Percentiles rank a stretch among this genome's conserved stretches.
Conservation (phyloP, 163 green algal genomes). For the Trebouxia gelatinosa region DNA sequence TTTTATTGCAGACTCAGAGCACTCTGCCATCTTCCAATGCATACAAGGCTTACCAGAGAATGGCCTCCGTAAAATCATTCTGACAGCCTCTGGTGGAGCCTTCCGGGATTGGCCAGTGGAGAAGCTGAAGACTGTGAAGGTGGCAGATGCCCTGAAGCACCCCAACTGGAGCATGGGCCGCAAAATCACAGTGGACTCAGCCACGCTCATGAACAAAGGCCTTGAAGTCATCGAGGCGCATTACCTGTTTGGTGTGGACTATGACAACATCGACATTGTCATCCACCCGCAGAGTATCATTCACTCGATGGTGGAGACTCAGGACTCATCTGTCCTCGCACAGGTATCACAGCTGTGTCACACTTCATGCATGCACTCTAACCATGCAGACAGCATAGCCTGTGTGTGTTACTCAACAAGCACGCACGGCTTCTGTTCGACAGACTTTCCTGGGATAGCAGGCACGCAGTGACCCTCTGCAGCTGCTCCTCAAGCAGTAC, state of each 20-base stretch:
- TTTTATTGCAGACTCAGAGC: slow-evolving; percentile 29
- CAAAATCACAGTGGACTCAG: slow-evolving; percentile 98
- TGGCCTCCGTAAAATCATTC: slow-evolving; percentile 94
- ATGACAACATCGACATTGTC: slow-evolving; percentile 99
- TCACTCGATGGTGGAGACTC: slow-evolving; percentile 98
- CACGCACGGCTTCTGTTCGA: no score
- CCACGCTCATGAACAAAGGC: slow-evolving; percentile 99
- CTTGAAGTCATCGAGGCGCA: slow-evolving; percentile 94
- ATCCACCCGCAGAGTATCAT: slow-evolving; percentile 99
- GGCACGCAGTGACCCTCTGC: no score
- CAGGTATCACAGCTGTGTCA: no score
- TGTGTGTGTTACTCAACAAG: no score
- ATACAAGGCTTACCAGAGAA: slow-evolving; percentile 93
- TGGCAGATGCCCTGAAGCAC: slow-evolving; percentile 87
- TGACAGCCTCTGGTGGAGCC: slow-evolving; percentile 94
- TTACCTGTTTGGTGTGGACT: slow-evolving; percentile 95
- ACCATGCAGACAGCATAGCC: no score
- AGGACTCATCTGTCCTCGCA: slow-evolving; percentile 92
- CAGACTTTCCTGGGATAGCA: no score
- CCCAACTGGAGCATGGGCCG: slow-evolving; percentile 96
- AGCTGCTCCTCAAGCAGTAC: no score
- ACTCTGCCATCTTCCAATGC: slow-evolving; percentile 94
- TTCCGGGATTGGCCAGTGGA: slow-evolving; percentile 96
- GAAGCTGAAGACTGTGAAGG: slow-evolving; percentile 82
- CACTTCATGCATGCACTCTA: no score